Evolutionary conservation across 148 eudicot species (phyloP), one percentile per base, ranked within the genome.

Genomic region (Limonium bicolor): DNA sequence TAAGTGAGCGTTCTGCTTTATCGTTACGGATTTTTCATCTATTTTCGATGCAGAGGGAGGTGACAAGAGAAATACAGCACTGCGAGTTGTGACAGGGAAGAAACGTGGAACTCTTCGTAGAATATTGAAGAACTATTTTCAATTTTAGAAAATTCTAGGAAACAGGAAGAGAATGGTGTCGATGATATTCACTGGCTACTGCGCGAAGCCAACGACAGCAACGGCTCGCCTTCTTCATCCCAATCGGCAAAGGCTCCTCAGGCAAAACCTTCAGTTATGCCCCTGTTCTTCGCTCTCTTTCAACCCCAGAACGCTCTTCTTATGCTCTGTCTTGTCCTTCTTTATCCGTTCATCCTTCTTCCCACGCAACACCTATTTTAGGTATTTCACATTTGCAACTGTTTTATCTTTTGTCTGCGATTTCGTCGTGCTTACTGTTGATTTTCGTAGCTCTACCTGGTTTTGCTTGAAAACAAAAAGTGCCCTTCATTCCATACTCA

Each of bases 191-290:
- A 25, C 21, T 3, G 54, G 55, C 10, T 64, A 71, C 24, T 68
- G 71, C 59, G 68, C 77, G 27, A 63, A 76, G 3, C 61, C 71
- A 2, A 48, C 81, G 27, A 58, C 77, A 21, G n/a, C n/a, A n/a
- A n/a, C n/a, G 25, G 63, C 64, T 45, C 74, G 72, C 7, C 51
- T 71, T 33, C 53, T 65, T 30, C 64, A 63, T 0, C 29, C 50
- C 2, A 35, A 22, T 21, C 44, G 50, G 41, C 61, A 25, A 15
- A 56, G 48, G 25, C 20, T 58, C 48, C 60, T 62, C 21, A 19
- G 19, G 27, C 6, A 27, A 27, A 6, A 36, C 46, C 53, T 49
- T 37, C 62, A 32, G 13, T 64, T 53, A 30, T 48, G 44, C 42
- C 69, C 47, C 20, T 35, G 52, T 3, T 12, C 55, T 21, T 33